Evolutionary conservation across 257 asterid genomes (phyloP), one percentile per base, ranked within the genome.

Genomic region (Linderniella brevidens): DNA sequence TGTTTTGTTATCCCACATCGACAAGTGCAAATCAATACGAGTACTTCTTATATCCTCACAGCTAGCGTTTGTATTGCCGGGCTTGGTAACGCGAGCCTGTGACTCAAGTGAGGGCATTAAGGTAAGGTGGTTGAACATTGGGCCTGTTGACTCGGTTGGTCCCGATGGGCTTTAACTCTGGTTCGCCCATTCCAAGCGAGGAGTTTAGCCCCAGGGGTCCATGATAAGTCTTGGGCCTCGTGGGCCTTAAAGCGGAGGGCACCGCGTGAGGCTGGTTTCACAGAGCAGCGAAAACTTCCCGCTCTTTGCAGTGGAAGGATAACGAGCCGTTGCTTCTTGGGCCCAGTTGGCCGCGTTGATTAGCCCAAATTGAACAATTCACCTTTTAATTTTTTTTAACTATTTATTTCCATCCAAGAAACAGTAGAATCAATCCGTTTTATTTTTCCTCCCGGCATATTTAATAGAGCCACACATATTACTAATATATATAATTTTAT

Each of bases 241-340:
- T 25, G 50, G 46, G 11, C 46, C 7, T 45, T 18, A 14, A 15
- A 39, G 51, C 4, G 54, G 57, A 18, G 57, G 52, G 42, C 47
- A 54, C 16, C 0, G 68, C 46, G 56, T 56, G 1, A 46, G 63
- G 50, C 56, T 57, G 56, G 49, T 8, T 46, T 57, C 56, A 62
- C 48, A 37, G 59, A 57, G 68, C 59, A 57, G 9, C 59, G 48
- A 52, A 9, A 15, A 56, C 41, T 9, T 37, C 58, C 58, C 15
- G 36, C 39, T 50, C 19, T 44, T 37, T 17, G 63, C 50, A 11
- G 54, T 56, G 68, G 51, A 50, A 50, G 67, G 50, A 50, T 17
- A 12, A 55, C 54, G 11, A 44, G 49, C 11, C 17, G 53, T 57
- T 11, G 54, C 37, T 3, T 9, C 37, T 9, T 11, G 36, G 13